Conservation (phyloP, 2,329 filamentous ascomycete genomes). For the Clathrospora elynae region DNA sequence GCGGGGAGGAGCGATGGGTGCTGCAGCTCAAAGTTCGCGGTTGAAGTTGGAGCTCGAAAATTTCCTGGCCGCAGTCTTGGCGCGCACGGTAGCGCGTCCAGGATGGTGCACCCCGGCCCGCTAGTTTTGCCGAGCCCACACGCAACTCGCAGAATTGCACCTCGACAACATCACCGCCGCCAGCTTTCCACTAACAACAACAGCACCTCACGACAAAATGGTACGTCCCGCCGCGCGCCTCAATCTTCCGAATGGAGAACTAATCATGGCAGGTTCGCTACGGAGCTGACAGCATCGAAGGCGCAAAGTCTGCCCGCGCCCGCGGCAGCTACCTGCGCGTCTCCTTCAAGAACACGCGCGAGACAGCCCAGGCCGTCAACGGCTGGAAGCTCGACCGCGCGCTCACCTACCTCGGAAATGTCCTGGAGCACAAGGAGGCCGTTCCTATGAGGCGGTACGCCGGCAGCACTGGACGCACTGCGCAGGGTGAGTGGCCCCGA, state of each 20-base stretch:
- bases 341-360: conserved; percentile 99
- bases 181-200: conserved; percentile 39
- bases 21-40: conserved; percentile 21
- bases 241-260: conserved; percentile 23
- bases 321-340: conserved; percentile 99
- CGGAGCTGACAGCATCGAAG: conserved; percentile 46
- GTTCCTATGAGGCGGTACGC: conserved; percentile 98
- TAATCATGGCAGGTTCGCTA: conserved; percentile 47
- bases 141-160: conserved; percentile 34
- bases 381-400: conserved; percentile 98
- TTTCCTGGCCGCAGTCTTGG: conserved; percentile 17
- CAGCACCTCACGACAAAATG: conserved; percentile 51
- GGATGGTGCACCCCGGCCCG: conserved; percentile 13
- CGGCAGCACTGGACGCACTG: conserved; percentile 91
- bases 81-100: conserved; percentile 8
- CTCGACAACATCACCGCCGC: conserved; percentile 25
- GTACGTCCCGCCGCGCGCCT: conserved; percentile 37
- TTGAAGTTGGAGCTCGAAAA: conserved; percentile 26
- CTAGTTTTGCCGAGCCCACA: conserved; percentile 36
- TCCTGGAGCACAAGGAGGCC: conserved; percentile 94
- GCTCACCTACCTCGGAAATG: conserved; percentile 96
- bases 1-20: conserved; percentile 17
- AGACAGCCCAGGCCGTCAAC: conserved; percentile 99
- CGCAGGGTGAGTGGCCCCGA: conserved; percentile 80
- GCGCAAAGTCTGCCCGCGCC: conserved; percentile 79